These are phyloP conservation scores for Pisolithus tinctorius DNA, from an alignment of 768 basidiomycete genomes.

Conservation along the genomic window DNA sequence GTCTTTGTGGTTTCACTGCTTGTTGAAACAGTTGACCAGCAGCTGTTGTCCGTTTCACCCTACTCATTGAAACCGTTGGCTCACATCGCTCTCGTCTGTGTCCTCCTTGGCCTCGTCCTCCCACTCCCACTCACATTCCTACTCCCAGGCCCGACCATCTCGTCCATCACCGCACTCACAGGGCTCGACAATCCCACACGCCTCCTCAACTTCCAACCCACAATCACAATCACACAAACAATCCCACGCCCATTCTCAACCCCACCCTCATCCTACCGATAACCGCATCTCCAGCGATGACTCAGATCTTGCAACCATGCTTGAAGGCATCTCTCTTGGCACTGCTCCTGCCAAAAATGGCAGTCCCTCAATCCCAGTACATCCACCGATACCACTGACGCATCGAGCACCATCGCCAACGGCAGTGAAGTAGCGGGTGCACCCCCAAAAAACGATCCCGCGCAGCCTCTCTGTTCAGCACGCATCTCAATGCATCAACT, in stretches of 20 bases:
- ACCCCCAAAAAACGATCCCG: too few species aligned
- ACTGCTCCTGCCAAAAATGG: slow-evolving; percentile 42
- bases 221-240: background rate
- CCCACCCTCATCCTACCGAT: slow-evolving; percentile 35
- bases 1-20: too few species aligned
- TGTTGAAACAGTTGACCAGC: too few species aligned
- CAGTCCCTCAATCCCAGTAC: slow-evolving; percentile 40
- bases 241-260: slow-evolving; percentile 10
- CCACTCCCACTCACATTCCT: too few species aligned
- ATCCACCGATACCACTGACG: too few species aligned
- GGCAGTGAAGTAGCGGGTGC: too few species aligned
- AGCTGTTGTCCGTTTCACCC: too few species aligned
- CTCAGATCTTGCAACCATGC: slow-evolving; percentile 56
- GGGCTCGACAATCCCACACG: slow-evolving; percentile 16
- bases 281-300: slow-evolving; percentile 76
- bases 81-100: too few species aligned
- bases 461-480: too few species aligned
- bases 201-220: slow-evolving; percentile 1
- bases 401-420: too few species aligned
- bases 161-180: slow-evolving; percentile 30
- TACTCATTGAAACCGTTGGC: too few species aligned
- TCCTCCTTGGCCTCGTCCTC: too few species aligned
- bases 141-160: slow-evolving; percentile 19
- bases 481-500: slow-evolving; percentile 78
- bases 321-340: slow-evolving; percentile 31